These are phyloP conservation scores for Primulina eburnea DNA, from an alignment of 257 asterid genomes.

Conservation along the genomic window DNA sequence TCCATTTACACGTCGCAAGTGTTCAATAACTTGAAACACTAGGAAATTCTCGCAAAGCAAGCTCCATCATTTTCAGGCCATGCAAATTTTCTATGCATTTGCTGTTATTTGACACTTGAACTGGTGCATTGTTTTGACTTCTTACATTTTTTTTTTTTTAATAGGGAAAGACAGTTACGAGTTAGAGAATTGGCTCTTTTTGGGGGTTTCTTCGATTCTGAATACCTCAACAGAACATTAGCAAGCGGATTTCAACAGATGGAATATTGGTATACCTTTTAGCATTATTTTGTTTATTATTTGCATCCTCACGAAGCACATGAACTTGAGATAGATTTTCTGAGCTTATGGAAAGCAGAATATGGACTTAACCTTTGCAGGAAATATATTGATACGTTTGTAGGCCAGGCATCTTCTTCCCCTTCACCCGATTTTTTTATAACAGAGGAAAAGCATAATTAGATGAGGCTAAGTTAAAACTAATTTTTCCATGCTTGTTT, in stretches of 20 bases:
- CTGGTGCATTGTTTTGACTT: conserved; percentile 19
- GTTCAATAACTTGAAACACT: background rate
- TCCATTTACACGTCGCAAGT: conserved; percentile 1
- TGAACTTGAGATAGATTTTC: conserved; percentile 4
- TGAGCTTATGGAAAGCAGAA: conserved; percentile 3
- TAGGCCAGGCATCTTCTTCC: background rate
- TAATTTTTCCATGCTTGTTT: conserved; percentile 13
- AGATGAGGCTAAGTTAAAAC: background rate
- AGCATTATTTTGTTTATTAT: conserved; percentile 8
- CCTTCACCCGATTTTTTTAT: background rate
- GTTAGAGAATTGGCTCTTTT: conserved; percentile 63
- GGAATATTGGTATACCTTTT: conserved; percentile 57
- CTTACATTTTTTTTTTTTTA: conserved; percentile 21
- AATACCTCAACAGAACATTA: conserved; percentile 70
- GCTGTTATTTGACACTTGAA: conserved; percentile 5
- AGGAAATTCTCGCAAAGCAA: background rate
- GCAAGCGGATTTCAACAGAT: conserved; percentile 74
- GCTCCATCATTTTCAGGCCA: background rate
- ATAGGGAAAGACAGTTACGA: conserved; percentile 70
- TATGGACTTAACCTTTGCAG: conserved; percentile 5
- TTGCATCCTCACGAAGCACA: conserved; percentile 22
- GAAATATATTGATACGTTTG: background rate
- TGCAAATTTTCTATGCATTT: conserved; percentile 5
- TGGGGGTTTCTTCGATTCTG: conserved; percentile 87
- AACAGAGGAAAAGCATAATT: background rate